phyloP scores from a whole-genome alignment of 2,329 filamentous ascomycete species.

The Colletotrichum spaethianum region DNA sequence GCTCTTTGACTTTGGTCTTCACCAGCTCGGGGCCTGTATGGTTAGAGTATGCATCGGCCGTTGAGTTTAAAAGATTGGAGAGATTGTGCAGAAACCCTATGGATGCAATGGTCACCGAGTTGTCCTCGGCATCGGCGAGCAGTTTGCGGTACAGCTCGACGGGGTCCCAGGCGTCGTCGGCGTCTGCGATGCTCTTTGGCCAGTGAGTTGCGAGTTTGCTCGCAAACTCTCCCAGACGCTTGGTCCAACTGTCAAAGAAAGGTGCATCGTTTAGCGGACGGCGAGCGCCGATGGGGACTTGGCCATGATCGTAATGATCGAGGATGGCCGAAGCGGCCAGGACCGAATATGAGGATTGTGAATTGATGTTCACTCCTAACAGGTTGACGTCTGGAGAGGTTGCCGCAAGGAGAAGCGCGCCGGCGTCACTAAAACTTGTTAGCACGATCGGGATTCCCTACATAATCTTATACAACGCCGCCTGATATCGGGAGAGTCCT shows the following conservation, averaged over 20 bases:
- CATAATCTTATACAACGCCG: not conserved
- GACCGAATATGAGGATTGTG: slow-evolving; percentile 57
- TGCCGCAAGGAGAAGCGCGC: slow-evolving; percentile 58
- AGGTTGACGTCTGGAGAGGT: slow-evolving; percentile 54
- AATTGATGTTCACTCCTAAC: slow-evolving; percentile 58
- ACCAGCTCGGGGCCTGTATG: slow-evolving; percentile 59
- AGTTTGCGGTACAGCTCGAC: slow-evolving; percentile 61
- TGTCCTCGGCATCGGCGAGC: slow-evolving; percentile 55
- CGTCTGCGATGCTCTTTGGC: slow-evolving; percentile 52
- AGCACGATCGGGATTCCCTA: not conserved
- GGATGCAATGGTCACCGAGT: slow-evolving; percentile 60
- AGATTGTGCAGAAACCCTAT: slow-evolving; percentile 64
- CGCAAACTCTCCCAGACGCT: slow-evolving; percentile 58
- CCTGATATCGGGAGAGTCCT: slow-evolving; percentile 33
- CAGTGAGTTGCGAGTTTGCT: slow-evolving; percentile 62
- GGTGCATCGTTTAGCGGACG: slow-evolving; percentile 57
- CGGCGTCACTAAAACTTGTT: slow-evolving; percentile 53
- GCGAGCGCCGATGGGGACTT: slow-evolving; percentile 54
- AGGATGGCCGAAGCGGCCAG: slow-evolving; percentile 57
- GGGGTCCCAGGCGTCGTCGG: slow-evolving; percentile 57
- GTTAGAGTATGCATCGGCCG: slow-evolving; percentile 54
- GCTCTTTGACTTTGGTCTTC: slow-evolving; percentile 59
- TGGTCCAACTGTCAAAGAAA: slow-evolving; percentile 60
- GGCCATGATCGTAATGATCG: slow-evolving; percentile 54
- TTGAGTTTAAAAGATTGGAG: slow-evolving; percentile 61